Conservation (phyloP, 306 rosid genomes). For the Acacia melanoxylon region DNA sequence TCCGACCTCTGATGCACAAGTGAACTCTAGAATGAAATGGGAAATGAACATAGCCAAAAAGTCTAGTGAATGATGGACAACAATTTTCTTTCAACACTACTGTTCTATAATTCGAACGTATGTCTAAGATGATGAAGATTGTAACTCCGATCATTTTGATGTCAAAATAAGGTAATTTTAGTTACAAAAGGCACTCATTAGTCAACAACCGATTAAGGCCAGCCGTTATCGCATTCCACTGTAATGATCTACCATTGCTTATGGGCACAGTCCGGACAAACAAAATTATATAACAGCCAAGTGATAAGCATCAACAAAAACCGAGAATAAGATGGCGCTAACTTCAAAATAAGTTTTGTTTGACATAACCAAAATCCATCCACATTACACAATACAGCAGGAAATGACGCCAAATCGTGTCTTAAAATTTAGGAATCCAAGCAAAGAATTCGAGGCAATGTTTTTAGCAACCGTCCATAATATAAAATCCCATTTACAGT, state of each 20-base stretch:
- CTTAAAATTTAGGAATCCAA: neutral
- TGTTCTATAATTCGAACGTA: neutral
- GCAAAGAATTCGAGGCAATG: neutral
- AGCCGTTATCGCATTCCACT: neutral
- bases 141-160: neutral
- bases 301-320: neutral
- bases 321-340: neutral
- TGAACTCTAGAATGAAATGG: neutral
- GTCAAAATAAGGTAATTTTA: neutral
- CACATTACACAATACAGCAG: neutral
- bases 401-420: neutral
- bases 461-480: neutral
- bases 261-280: neutral
- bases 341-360: neutral
- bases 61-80: neutral
- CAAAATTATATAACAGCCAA: neutral
- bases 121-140: neutral
- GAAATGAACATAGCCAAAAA: neutral
- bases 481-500: too few relatives aligned
- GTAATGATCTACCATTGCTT: neutral
- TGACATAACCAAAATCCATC: neutral
- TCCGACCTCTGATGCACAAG: too few relatives aligned
- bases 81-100: neutral
- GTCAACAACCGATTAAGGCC: neutral
- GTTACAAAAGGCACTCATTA: neutral